Conservation (phyloP, 2,329 filamentous ascomycete genomes). For the Fusarium illudens region DNA sequence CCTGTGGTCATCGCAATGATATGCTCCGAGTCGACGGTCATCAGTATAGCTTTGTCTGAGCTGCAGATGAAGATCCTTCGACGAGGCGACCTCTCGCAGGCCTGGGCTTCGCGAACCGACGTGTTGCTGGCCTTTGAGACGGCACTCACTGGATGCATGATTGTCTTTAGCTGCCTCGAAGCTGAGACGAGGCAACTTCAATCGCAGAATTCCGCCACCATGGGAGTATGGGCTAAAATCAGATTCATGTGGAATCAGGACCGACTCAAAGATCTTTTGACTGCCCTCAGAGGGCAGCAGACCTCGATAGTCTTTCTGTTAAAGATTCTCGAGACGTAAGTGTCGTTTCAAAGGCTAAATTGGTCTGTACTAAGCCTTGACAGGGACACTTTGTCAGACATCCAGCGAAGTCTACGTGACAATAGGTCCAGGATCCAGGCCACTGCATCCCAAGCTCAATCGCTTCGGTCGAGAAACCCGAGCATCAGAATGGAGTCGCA, state of each 20-base stretch:
- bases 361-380: not conserved
- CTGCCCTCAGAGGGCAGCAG: not conserved
- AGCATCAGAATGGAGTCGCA: not conserved
- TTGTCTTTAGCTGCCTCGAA: constrained; percentile 4
- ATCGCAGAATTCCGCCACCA: accelerated
- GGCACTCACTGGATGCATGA: not conserved
- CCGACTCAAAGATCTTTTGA: not conserved
- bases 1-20: not conserved
- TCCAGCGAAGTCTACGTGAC: not conserved
- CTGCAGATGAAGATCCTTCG: constrained; percentile 10
- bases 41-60: constrained; percentile 8
- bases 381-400: not conserved
- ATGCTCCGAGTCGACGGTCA: not conserved
- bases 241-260: constrained; percentile 16
- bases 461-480: not conserved
- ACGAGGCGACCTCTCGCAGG: not conserved
- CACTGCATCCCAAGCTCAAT: not conserved
- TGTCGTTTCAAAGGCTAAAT: not conserved
- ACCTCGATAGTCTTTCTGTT: not conserved
- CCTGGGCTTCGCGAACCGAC: not conserved
- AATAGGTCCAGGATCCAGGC: not conserved
- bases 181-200: not conserved
- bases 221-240: not conserved
- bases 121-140: constrained; percentile 1
- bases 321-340: not conserved